Evolutionary conservation across 2,329 filamentous ascomycete genomes (phyloP).

Genomic region (Calycina marina): DNA sequence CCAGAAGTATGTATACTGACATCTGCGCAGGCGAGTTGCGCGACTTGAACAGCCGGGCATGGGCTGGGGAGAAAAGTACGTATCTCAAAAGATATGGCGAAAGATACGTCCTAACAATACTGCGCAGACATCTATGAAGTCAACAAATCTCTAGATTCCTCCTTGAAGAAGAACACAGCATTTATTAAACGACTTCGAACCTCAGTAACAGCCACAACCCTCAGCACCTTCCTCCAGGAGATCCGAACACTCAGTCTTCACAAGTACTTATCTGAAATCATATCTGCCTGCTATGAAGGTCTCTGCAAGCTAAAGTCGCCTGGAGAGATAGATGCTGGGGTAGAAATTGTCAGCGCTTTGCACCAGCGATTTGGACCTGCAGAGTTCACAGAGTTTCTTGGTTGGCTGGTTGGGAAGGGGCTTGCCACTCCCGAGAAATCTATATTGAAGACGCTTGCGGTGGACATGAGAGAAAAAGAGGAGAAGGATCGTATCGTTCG

Average conservation of each 20-base stretch:
- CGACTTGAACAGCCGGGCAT: constrained; percentile 73
- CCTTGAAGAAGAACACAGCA: constrained; percentile 93
- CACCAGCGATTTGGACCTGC: constrained; percentile 85
- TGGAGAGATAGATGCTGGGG: constrained; percentile 79
- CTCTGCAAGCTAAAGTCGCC: constrained; percentile 82
- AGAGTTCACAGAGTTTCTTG: constrained; percentile 84
- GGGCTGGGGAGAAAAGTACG: constrained; percentile 77
- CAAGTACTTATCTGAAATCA: constrained; percentile 95
- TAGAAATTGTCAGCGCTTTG: constrained; percentile 87
- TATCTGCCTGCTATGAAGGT: constrained; percentile 89
- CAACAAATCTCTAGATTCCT: constrained; percentile 73
- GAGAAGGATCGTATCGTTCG: constrained; percentile 84
- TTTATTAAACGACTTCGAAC: constrained; percentile 95
- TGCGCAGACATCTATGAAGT: constrained; percentile 29
- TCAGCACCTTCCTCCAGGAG: constrained; percentile 76
- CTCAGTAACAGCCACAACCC: constrained; percentile 65
- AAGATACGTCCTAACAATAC: constrained; percentile 7
- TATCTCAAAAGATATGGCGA: constrained; percentile 2
- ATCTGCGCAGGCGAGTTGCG: constrained; percentile 63
- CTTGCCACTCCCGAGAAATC: constrained; percentile 83
- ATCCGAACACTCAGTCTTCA: constrained; percentile 81
- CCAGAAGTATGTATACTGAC: not conserved
- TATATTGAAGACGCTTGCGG: constrained; percentile 59
- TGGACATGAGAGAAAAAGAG: constrained; percentile 81
- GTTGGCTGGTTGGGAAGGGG: constrained; percentile 83